Evolutionary conservation across 2,329 filamentous ascomycete genomes (phyloP).

Genomic region (Cladosporium sp.): DNA sequence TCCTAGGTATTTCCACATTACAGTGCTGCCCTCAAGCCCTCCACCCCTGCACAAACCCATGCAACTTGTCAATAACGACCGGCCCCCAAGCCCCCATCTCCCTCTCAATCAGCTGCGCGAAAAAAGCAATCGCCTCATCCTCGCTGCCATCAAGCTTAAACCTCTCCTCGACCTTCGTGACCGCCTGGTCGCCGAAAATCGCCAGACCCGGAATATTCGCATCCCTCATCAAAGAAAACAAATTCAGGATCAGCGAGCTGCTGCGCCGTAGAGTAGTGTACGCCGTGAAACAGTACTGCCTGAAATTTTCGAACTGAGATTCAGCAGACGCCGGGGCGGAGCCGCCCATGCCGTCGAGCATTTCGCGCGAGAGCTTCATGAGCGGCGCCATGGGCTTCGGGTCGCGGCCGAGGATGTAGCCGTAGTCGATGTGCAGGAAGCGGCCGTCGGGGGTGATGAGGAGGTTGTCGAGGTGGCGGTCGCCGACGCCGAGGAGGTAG

Average conservation of each 20-base stretch:
- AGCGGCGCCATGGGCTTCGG: conserved; percentile 95
- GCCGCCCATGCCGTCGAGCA: conserved; percentile 98
- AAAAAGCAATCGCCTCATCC: conserved; percentile 81
- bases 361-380: conserved; percentile 95
- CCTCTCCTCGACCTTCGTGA: conserved; percentile 88
- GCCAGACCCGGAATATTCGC: conserved; percentile 95
- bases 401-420: conserved; percentile 93
- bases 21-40: conserved; percentile 49
- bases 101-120: conserved; percentile 86
- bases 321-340: conserved; percentile 25
- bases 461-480: conserved; percentile 92
- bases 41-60: conserved; percentile 89
- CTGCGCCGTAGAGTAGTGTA: conserved; percentile 88
- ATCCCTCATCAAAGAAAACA: conserved; percentile 96
- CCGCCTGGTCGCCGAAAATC: conserved; percentile 69
- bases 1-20: too few species aligned
- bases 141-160: conserved; percentile 89
- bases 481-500: conserved; percentile 91
- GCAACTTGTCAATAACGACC: conserved; percentile 88
- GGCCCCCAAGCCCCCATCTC: conserved; percentile 84
- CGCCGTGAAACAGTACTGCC: conserved; percentile 91
- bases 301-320: conserved; percentile 75
- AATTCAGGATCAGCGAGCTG: conserved; percentile 82
- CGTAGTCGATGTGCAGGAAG: conserved; percentile 98
- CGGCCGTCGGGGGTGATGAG: conserved; percentile 82